These are phyloP conservation scores for Amoeboradix gromovi DNA, from an alignment of 371 early-diverging fungal species.

Conservation along the genomic window DNA sequence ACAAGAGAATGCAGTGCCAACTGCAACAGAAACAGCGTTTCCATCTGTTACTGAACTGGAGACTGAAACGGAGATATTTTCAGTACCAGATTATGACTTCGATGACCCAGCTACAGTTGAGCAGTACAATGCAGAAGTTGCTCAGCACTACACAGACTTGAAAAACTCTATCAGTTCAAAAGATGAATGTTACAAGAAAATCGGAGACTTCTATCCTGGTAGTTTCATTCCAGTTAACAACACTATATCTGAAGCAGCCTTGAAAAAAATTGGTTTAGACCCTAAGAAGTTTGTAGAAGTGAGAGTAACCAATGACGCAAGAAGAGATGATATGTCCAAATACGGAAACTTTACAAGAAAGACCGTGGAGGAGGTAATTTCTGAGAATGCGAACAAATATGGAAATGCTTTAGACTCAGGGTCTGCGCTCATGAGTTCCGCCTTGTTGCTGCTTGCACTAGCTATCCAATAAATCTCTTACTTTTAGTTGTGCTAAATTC, in stretches of 20 bases:
- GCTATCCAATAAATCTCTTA: too few relatives aligned
- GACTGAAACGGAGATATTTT: not conserved
- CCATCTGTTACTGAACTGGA: not conserved
- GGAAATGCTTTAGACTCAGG: too few relatives aligned
- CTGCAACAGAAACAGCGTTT: not conserved
- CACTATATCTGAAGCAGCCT: not conserved
- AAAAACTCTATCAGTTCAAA: not conserved
- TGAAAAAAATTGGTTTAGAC: not conserved
- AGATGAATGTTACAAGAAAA: not conserved
- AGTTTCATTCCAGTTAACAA: not conserved
- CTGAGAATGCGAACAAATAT: too few relatives aligned
- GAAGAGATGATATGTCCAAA: not conserved
- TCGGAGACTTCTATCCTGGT: not conserved
- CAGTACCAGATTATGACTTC: not conserved
- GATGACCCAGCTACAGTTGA: not conserved
- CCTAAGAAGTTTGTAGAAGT: not conserved
- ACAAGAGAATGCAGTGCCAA: not conserved
- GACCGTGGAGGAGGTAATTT: too few relatives aligned
- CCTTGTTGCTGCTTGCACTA: too few relatives aligned
- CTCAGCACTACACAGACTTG: not conserved
- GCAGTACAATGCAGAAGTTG: not conserved
- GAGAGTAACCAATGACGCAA: not conserved
- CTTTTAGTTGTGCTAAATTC: too few relatives aligned
- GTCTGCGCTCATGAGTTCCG: too few relatives aligned
- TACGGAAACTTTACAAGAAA: too few relatives aligned